These are phyloP conservation scores for Tolypocladium tropicale DNA, from an alignment of 2,329 filamentous ascomycete species.

Conservation along the genomic window DNA sequence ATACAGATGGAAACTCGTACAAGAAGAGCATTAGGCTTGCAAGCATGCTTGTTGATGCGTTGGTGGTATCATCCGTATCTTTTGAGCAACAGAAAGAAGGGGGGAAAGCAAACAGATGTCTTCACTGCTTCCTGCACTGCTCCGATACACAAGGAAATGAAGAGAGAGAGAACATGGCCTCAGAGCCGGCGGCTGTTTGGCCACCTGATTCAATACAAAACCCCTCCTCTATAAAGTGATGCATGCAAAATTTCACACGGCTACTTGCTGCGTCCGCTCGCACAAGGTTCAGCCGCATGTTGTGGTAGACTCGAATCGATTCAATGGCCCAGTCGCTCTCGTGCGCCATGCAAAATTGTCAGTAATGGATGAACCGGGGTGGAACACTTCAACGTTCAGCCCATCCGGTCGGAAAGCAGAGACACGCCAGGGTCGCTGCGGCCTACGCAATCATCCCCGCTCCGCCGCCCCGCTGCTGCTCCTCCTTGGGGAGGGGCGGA, in stretches of 20 bases:
- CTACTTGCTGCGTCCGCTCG: not conserved
- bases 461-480: conserved; percentile 15
- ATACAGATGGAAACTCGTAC: not conserved
- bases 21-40: conserved; percentile 10
- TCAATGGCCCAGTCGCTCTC: conserved; percentile 4
- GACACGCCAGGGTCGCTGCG: conserved; percentile 8
- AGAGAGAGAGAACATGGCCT: not conserved
- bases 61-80: conserved; percentile 33
- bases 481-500: conserved; percentile 40
- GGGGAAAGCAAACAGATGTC: conserved; percentile 9
- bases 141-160: conserved; percentile 5
- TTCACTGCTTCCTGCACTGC: not conserved
- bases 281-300: not conserved
- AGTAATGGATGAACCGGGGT: conserved; percentile 6
- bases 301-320: not conserved
- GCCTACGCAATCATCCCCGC: conserved; percentile 22
- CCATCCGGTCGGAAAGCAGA: conserved; percentile 6
- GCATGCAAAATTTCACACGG: not conserved
- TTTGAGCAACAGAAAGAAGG: conserved; percentile 18
- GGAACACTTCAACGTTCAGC: not conserved
- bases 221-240: not conserved
- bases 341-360: conserved; percentile 1
- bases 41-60: conserved; percentile 25
- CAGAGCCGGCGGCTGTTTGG: not conserved
- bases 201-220: not conserved